These are phyloP conservation scores for Starmerella bombi DNA, from an alignment of 805 yeast species.

Conservation along the genomic window DNA sequence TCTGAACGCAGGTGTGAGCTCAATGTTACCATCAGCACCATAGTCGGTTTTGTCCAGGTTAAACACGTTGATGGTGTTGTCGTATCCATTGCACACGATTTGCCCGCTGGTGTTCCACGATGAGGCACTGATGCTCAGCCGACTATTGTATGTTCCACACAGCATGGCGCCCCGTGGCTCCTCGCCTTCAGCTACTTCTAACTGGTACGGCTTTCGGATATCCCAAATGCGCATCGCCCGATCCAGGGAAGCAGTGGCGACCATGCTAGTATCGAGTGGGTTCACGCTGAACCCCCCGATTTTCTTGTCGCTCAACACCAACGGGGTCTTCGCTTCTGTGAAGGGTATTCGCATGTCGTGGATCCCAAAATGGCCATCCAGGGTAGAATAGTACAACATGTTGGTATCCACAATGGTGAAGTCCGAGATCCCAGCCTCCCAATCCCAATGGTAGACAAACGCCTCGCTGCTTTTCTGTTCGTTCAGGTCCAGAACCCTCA, in stretches of 20 bases:
- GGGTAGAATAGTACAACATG: slow-evolving; percentile 57
- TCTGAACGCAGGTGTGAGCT: slow-evolving; percentile 44
- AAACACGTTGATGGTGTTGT: slow-evolving; percentile 66
- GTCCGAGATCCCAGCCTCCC: slow-evolving; percentile 56
- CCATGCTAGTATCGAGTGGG: slow-evolving; percentile 49
- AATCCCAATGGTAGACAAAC: slow-evolving; percentile 41
- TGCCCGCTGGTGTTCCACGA: slow-evolving; percentile 62
- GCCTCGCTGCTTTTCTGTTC: slow-evolving; percentile 48
- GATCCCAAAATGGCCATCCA: slow-evolving; percentile 66
- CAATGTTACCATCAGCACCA: slow-evolving; percentile 9
- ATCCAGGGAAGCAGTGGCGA: slow-evolving; percentile 84
- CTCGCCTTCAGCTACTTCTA: slow-evolving; percentile 15
- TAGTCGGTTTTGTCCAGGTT: slow-evolving; percentile 32
- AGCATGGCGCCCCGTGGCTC: slow-evolving; percentile 18
- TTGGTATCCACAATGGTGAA: slow-evolving; percentile 46
- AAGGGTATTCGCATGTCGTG: slow-evolving; percentile 44
- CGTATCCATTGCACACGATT: slow-evolving; percentile 87
- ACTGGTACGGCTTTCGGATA: slow-evolving; percentile 34
- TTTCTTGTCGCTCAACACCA: slow-evolving; percentile 61
- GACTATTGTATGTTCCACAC: slow-evolving; percentile 51
- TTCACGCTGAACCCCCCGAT: slow-evolving; percentile 80
- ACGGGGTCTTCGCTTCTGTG: slow-evolving; percentile 27
- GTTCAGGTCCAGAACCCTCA: slow-evolving; percentile 56
- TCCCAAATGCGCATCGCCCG: slow-evolving; percentile 82
- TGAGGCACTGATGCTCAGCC: slow-evolving; percentile 71